Evolutionary conservation across 2,329 filamentous ascomycete genomes (phyloP).

Genomic region (Alternaria consortialis): DNA sequence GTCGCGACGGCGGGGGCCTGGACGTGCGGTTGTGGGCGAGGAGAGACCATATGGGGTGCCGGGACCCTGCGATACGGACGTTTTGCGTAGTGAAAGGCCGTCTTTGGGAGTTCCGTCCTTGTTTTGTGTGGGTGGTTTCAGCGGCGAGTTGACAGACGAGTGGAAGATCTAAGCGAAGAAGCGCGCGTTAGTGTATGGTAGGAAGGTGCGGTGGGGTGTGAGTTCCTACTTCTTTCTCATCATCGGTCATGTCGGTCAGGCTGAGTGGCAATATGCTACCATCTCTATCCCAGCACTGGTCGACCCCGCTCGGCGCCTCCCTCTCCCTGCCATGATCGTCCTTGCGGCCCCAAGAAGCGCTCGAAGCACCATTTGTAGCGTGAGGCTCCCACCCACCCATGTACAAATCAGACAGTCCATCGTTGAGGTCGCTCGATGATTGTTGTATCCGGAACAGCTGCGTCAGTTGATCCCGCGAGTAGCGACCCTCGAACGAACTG

Average conservation of each 20-base stretch:
- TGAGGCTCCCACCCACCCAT: constrained; percentile 82
- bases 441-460: constrained; percentile 72
- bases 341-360: constrained; percentile 75
- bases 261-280: constrained; percentile 76
- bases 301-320: constrained; percentile 79
- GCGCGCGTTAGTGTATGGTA: constrained; percentile 22
- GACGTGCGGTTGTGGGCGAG: constrained; percentile 77
- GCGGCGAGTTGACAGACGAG: constrained; percentile 88
- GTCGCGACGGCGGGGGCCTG: constrained; percentile 81
- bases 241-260: constrained; percentile 74
- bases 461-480: constrained; percentile 81
- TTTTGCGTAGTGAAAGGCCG: constrained; percentile 75
- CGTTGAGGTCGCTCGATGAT: constrained; percentile 62
- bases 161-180: constrained; percentile 71
- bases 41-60: constrained; percentile 72
- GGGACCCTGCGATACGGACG: constrained; percentile 78
- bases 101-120: constrained; percentile 69
- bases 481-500: constrained; percentile 67
- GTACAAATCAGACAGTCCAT: constrained; percentile 73
- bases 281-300: constrained; percentile 86
- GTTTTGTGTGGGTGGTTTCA: constrained; percentile 82
- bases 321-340: constrained; percentile 75
- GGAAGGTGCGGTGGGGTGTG: constrained; percentile 3
- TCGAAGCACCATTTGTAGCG: constrained; percentile 69
- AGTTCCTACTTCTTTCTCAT: constrained; percentile 68